Evolutionary conservation across 352 stramenopile species (phyloP).

Genomic region (Phytopythium boreale): DNA sequence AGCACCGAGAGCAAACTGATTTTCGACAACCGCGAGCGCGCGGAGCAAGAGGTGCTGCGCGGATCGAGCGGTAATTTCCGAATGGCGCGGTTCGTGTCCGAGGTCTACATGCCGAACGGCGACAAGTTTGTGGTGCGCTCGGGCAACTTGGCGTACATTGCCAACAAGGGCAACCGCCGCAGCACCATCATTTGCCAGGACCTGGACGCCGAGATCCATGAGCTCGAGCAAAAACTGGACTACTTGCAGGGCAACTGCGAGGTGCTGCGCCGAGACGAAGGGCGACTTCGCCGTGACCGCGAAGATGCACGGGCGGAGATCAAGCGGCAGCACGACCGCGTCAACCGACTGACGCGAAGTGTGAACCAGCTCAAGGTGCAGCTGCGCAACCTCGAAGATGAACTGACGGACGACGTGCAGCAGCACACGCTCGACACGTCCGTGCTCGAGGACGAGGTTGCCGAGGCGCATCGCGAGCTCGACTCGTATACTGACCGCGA

Average conservation of each 20-base stretch:
- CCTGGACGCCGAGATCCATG: constrained; percentile 55
- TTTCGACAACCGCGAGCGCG: constrained; percentile 55
- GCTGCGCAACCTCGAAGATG: constrained; percentile 64
- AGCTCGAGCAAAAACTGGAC: constrained; percentile 50
- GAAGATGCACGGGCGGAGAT: constrained; percentile 41
- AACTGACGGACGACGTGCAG: constrained; percentile 60
- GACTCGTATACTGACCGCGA: constrained; percentile 34
- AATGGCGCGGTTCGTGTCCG: constrained; percentile 61
- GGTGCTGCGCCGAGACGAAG: constrained; percentile 50
- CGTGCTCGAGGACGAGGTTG: constrained; percentile 72
- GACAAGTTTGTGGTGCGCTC: constrained; percentile 78
- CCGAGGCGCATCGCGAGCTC: constrained; percentile 46
- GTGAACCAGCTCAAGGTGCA: constrained; percentile 57
- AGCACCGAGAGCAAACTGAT: constrained; percentile 75
- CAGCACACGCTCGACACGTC: constrained; percentile 66
- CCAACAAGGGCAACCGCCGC: constrained; percentile 56
- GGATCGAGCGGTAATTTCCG: constrained; percentile 55
- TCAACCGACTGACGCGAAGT: constrained; percentile 52
- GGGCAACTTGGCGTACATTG: constrained; percentile 80
- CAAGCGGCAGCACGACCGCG: constrained; percentile 43
- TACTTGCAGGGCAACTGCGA: constrained; percentile 47
- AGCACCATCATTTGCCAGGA: constrained; percentile 78
- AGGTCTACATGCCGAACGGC: constrained; percentile 67
- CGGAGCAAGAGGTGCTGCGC: constrained; percentile 51
- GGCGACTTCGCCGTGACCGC: constrained; percentile 34